A percentile compares a stretch with the other conserved stretches of the same genome.
Evolutionary conservation across 2,329 filamentous ascomycete species (phyloP).

Genomic region (Albophoma yamanashiensis): DNA sequence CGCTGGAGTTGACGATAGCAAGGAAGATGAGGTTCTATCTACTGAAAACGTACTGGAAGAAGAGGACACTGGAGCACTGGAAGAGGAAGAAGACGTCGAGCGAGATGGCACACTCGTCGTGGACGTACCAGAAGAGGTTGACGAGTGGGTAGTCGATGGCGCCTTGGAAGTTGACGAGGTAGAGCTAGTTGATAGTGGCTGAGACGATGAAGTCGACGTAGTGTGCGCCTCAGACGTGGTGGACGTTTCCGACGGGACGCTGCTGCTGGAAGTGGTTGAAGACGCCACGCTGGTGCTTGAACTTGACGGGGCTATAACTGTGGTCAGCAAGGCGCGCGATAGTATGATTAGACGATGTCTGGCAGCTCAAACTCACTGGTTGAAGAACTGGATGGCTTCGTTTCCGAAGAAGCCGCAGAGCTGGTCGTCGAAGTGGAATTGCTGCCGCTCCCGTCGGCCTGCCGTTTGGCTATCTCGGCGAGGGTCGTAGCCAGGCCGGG

Average conservation of each 20-base stretch:
- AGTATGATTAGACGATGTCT: neutral
- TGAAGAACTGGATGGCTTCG: neutral
- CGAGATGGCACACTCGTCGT: constrained; percentile 15
- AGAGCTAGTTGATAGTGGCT: constrained; percentile 6
- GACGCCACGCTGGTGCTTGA: neutral
- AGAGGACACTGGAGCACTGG: constrained; percentile 17
- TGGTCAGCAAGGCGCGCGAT: neutral
- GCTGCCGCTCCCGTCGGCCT: constrained; percentile 27
- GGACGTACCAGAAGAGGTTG: constrained; percentile 13
- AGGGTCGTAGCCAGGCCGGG: constrained; percentile 51
- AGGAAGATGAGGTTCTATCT: constrained; percentile 8
- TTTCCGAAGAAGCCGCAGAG: neutral
- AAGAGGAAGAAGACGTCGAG: constrained; percentile 18
- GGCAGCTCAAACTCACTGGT: neutral
- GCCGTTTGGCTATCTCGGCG: constrained; percentile 54
- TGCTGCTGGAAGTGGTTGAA: constrained; percentile 5
- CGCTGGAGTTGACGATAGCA: constrained; percentile 14
- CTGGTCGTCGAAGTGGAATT: constrained; percentile 7
- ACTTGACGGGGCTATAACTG: neutral
- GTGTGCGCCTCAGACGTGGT: constrained; percentile 4
- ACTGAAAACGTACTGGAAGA: constrained; percentile 21
- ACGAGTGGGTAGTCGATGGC: constrained; percentile 4
- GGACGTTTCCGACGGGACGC: neutral
- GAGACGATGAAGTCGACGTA: constrained; percentile 1
- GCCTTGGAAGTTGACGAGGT: constrained; percentile 2